Evolutionary conservation across 2,329 filamentous ascomycete genomes (phyloP).

Genomic region (Fusarium sp.): DNA sequence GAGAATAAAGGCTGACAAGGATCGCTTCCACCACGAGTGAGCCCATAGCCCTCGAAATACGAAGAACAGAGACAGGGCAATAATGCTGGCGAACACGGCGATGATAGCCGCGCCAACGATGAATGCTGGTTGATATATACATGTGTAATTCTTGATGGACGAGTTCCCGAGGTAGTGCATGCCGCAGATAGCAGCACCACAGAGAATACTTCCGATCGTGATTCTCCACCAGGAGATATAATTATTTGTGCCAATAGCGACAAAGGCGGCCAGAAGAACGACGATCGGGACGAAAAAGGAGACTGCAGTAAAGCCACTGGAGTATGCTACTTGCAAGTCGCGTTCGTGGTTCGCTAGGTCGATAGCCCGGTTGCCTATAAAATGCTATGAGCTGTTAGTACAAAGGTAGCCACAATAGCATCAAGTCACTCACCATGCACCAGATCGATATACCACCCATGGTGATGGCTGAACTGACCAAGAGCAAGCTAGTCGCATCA

Average conservation of each 20-base stretch:
- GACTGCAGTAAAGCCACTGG: conserved; percentile 74
- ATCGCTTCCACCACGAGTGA: conserved; percentile 80
- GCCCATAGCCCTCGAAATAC: conserved; percentile 80
- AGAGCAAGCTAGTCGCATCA: conserved; percentile 62
- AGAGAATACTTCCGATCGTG: conserved; percentile 72
- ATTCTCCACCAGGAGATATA: conserved; percentile 69
- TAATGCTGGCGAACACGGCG: conserved; percentile 75
- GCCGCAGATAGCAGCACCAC: conserved; percentile 79
- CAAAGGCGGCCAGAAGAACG: conserved; percentile 78
- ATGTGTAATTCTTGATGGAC: conserved; percentile 80
- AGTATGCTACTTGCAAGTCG: conserved; percentile 79
- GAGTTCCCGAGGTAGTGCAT: conserved; percentile 92
- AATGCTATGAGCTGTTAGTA: conserved; percentile 12
- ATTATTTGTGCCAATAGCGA: conserved; percentile 71
- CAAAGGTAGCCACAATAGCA: not conserved
- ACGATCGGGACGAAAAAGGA: conserved; percentile 84
- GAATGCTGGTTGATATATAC: conserved; percentile 68
- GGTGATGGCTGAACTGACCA: conserved; percentile 72
- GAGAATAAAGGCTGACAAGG: conserved; percentile 73
- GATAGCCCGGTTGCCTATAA: conserved; percentile 85
- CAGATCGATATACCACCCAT: conserved; percentile 81
- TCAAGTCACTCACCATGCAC: conserved; percentile 67
- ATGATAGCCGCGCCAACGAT: conserved; percentile 79
- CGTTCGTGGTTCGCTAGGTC: conserved; percentile 72
- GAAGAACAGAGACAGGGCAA: conserved; percentile 81